Base-by-base conservation (phyloP, 2,329 filamentous ascomycete species). In the Coleophoma eucalyptorum region DNA sequence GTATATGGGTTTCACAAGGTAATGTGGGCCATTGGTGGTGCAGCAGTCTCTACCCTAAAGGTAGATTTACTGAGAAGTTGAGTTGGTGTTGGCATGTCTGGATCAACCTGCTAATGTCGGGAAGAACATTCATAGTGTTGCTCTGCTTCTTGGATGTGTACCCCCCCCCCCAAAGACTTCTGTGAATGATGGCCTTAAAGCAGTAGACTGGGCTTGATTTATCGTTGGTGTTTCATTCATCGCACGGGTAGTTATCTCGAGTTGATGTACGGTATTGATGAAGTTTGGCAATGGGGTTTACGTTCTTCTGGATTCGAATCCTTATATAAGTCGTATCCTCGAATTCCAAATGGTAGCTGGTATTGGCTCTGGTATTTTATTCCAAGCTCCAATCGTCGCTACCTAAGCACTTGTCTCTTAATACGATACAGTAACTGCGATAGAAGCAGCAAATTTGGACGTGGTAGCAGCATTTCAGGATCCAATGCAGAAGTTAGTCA, bases 361-460 rank as follows among this genome's bases (percentile, higher is more conserved):
- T 35, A 69, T 86, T 8, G 84, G 84, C 12, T 73, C 86, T 5
- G 86, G 86, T 0, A 83, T 84, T 5, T 83, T 86, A 59, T 87
- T 89, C 67, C 84, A 89, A 62, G 73, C 79, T 1, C 84, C 85
- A 2, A 74, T 89, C 7, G 82, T 89, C 47, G 84, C 84, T 0
- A 70, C 89, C 5, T 86, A 89, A 65, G 79, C 81, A 19, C 76
- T 80, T 45, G 75, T 87, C 31, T 72, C 79, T 19, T 76, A 75
- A 41, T 73, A 76, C 21, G 84, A 89, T 58, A 85, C 87, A 43
- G 86, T 82, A 15, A 79, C 83, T 2, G 84, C 81, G 0, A 89
- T 18, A 26, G 49, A 32, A 20, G 49, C 43, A 33, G 49, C 49
- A 16, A 19, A 50, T 35, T 34, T 50, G 12, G 67, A 70, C 34